Evolutionary conservation across 352 stramenopile genomes (phyloP).

Genomic region (Pythium dissotocum): DNA sequence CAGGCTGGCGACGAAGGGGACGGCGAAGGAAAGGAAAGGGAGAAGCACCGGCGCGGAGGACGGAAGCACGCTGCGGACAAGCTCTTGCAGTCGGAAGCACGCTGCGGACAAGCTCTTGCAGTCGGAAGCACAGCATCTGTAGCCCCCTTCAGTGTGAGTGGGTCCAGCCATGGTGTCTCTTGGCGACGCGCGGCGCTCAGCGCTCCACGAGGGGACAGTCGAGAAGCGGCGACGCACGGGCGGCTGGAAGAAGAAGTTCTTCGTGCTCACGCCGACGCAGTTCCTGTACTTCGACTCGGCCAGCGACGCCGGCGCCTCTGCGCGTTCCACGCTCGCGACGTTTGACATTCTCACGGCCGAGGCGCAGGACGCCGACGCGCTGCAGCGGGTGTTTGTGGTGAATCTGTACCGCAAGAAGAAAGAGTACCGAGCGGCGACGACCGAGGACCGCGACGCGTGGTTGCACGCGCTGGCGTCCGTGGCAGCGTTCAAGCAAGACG

Average conservation of each 20-base stretch:
- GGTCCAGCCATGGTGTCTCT: slow-evolving; percentile 58
- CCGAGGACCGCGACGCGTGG: slow-evolving; percentile 72
- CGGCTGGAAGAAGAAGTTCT: slow-evolving; percentile 82
- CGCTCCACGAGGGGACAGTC: slow-evolving; percentile 57
- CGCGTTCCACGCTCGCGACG: slow-evolving; percentile 45
- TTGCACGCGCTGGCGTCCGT: slow-evolving; percentile 60
- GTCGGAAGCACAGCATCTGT: neutral
- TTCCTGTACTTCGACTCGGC: slow-evolving; percentile 73
- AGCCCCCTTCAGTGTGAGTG: neutral
- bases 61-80: neutral
- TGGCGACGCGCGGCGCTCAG: slow-evolving; percentile 49
- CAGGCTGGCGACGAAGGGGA: neutral
- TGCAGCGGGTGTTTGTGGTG: slow-evolving; percentile 54
- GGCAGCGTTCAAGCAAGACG: slow-evolving; percentile 47
- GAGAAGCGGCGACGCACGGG: slow-evolving; percentile 74
- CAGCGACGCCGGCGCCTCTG: slow-evolving; percentile 7
- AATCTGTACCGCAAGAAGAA: slow-evolving; percentile 81
- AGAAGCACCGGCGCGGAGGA: neutral
- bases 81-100: neutral
- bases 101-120: neutral
- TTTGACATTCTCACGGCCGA: slow-evolving; percentile 70
- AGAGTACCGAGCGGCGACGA: slow-evolving; percentile 58
- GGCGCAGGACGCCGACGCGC: slow-evolving; percentile 36
- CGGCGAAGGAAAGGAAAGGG: neutral
- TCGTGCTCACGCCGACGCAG: slow-evolving; percentile 64